Conservation (phyloP, 352 stramenopile genomes). For the Globisporangium orthogonon region DNA sequence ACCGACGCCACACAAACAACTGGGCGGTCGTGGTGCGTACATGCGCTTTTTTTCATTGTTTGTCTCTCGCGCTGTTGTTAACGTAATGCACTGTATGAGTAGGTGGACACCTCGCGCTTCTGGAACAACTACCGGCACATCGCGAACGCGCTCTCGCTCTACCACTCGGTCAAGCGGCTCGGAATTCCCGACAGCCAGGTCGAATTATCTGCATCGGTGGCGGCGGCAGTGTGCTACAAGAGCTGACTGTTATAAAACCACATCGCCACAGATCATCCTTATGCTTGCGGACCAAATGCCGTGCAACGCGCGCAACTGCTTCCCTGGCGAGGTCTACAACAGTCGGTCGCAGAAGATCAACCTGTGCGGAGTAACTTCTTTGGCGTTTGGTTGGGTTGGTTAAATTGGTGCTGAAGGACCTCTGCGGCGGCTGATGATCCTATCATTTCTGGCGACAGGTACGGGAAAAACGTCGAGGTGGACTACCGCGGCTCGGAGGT, state of each 20-base stretch:
- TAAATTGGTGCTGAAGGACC: too few relatives aligned
- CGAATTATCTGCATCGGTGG: too few relatives aligned
- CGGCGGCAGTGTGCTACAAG: not conserved
- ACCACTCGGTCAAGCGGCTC: constrained; percentile 90
- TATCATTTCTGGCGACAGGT: too few relatives aligned
- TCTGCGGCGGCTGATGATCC: too few relatives aligned
- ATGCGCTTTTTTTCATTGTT: not conserved
- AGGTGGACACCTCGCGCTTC: constrained; percentile 94
- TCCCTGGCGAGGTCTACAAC: constrained; percentile 88
- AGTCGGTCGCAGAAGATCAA: constrained; percentile 88
- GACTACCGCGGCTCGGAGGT: constrained; percentile 95
- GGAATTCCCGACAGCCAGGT: constrained; percentile 93
- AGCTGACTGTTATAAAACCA: not conserved
- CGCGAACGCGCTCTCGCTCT: constrained; percentile 93
- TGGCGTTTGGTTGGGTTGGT: too few relatives aligned
- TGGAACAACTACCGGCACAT: constrained; percentile 98
- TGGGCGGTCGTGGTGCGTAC: constrained; percentile 75
- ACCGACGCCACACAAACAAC: constrained; percentile 81
- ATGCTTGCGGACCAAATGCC: constrained; percentile 97
- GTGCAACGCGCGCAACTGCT: constrained; percentile 90
- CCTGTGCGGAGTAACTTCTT: too few relatives aligned
- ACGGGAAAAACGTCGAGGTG: constrained; percentile 90
- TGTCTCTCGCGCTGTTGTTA: too few relatives aligned
- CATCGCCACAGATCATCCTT: constrained; percentile 89
- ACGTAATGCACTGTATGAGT: not conserved